phyloP scores from a whole-genome alignment of 257 asterid genomes.

The Nicotiana benthamiana region DNA sequence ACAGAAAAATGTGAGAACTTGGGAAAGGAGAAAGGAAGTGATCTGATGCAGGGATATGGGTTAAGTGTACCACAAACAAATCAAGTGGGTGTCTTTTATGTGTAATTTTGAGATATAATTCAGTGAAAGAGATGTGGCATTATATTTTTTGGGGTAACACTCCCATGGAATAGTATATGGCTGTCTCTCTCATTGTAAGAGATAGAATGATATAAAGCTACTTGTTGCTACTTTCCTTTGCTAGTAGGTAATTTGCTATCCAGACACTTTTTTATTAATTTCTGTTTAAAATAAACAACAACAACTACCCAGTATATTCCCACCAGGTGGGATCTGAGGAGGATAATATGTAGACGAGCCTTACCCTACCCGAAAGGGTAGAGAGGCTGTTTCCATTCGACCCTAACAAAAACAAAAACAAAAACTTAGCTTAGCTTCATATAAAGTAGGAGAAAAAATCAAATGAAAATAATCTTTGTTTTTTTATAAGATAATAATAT shows the following conservation, averaged over 20 bases:
- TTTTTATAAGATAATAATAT: background rate
- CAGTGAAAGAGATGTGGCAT: conserved; percentile 19
- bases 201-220: background rate
- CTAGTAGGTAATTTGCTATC: background rate
- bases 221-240: background rate
- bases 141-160: conserved; percentile 9
- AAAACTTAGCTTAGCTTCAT: too few species aligned
- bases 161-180: conserved; percentile 15
- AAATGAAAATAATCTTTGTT: background rate
- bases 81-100: background rate
- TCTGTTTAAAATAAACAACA: background rate
- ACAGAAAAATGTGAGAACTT: conserved; percentile 5
- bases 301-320: too few species aligned
- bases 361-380: too few species aligned
- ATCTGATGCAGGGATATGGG: background rate
- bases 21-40: conserved; percentile 9
- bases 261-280: background rate
- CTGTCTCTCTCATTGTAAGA: background rate
- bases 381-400: too few species aligned
- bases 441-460: background rate
- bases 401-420: too few species aligned
- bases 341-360: too few species aligned
- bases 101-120: background rate
- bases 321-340: too few species aligned
- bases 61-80: background rate